Evolutionary conservation across 495 filamentous ascomycete genomes (phyloP).

Genomic region (Choiromyces venosus): DNA sequence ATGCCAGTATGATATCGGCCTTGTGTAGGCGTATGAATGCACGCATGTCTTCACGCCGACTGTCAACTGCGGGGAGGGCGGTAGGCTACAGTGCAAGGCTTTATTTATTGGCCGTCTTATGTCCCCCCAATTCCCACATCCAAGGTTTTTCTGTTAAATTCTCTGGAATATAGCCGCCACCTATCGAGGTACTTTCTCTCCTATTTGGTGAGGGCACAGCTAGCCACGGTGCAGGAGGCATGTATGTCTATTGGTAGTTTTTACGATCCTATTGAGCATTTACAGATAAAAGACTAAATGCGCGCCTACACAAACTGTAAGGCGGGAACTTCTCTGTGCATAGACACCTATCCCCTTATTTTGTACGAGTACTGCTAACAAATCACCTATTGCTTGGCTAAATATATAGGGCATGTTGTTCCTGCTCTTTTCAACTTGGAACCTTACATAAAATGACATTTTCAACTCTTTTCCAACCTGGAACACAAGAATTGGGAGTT

Average conservation of each 20-base stretch:
- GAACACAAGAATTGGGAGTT: background rate
- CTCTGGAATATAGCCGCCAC: background rate
- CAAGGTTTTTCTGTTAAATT: background rate
- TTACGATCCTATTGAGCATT: background rate
- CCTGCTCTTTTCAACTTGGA: background rate
- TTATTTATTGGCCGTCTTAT: background rate
- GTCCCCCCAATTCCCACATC: background rate
- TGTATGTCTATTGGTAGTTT: background rate
- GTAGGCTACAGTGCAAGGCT: background rate
- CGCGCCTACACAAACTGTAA: background rate
- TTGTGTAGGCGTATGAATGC: background rate
- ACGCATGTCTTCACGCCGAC: background rate
- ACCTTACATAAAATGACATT: background rate
- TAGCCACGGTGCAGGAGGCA: background rate
- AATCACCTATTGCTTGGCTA: background rate
- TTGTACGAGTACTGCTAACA: background rate
- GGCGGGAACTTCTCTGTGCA: background rate
- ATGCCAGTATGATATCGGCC: background rate
- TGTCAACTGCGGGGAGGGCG: background rate
- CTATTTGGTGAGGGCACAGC: background rate
- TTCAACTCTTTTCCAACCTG: background rate
- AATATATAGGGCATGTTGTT: background rate
- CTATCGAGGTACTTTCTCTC: background rate
- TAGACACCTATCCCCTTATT: background rate
- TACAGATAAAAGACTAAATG: background rate